These are phyloP conservation scores for Malassezia brasiliensis DNA, from an alignment of 1,284 basidiomycete genomes.

Conservation along the genomic window DNA sequence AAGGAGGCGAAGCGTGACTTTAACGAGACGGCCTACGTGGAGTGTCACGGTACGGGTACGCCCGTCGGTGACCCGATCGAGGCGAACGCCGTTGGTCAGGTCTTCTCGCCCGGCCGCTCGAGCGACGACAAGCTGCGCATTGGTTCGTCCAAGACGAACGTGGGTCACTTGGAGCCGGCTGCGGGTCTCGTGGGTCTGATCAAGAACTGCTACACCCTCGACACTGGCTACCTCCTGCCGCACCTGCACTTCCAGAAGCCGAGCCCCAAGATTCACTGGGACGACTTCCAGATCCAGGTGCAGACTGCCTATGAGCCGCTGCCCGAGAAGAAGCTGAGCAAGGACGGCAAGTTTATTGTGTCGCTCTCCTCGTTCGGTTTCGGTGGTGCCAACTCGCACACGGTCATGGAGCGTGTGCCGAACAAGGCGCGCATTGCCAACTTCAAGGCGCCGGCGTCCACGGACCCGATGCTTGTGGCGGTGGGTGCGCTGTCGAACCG, in stretches of 20 bases:
- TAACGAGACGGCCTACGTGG: slow-evolving; percentile 15
- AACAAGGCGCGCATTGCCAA: background rate
- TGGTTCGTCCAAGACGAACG: slow-evolving; percentile 23
- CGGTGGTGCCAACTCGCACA: slow-evolving; percentile 23
- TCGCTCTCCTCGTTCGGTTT: slow-evolving; percentile 20
- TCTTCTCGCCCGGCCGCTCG: slow-evolving; percentile 14
- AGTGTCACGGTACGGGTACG: slow-evolving; percentile 23
- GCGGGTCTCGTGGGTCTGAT: slow-evolving; percentile 20
- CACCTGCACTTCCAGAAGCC: slow-evolving; percentile 17
- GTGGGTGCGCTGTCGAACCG: slow-evolving; percentile 19
- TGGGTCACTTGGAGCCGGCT: slow-evolving; percentile 21
- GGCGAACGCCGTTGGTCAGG: slow-evolving; percentile 17
- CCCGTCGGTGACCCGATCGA: slow-evolving; percentile 23
- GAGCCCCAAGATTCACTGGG: slow-evolving; percentile 16
- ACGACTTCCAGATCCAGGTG: slow-evolving; percentile 17
- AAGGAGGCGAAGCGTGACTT: slow-evolving; percentile 9
- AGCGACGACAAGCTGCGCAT: slow-evolving; percentile 14
- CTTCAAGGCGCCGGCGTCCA: background rate
- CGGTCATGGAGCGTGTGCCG: slow-evolving; percentile 20
- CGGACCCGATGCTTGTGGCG: slow-evolving; percentile 15
- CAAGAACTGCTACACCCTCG: slow-evolving; percentile 18
- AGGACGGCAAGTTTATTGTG: slow-evolving; percentile 18
- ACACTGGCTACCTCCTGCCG: slow-evolving; percentile 13
- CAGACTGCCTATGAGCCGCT: slow-evolving; percentile 13
- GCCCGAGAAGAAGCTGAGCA: slow-evolving; percentile 14